Evolutionary conservation across 2,329 filamentous ascomycete species (phyloP).

Genomic region (Ophidiomyces ophidiicola): DNA sequence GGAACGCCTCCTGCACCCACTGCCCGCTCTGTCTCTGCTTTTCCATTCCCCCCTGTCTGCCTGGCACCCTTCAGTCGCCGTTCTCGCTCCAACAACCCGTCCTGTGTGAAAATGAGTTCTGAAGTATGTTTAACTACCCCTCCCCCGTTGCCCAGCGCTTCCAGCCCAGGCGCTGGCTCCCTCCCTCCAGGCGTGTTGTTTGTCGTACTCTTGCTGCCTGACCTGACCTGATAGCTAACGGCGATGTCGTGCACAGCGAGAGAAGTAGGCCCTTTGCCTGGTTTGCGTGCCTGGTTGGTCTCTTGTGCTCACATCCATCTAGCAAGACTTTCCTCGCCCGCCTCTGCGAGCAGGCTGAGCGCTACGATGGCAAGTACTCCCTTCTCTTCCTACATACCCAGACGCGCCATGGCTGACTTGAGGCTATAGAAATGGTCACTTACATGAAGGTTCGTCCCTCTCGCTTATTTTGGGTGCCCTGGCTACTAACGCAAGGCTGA

Average conservation of each 20-base stretch:
- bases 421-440: conserved; percentile 70
- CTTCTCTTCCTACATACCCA: conserved; percentile 8
- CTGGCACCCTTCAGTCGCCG: conserved; percentile 10
- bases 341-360: conserved; percentile 99
- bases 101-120: conserved; percentile 44
- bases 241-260: conserved; percentile 42
- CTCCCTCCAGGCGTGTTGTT: conserved; percentile 13
- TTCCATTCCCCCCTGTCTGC: conserved; percentile 6
- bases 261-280: conserved; percentile 46
- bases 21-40: neutral
- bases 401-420: conserved; percentile 3
- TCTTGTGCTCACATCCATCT: conserved; percentile 28
- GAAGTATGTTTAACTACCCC: conserved; percentile 44
- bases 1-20: neutral
- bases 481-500: conserved; percentile 7
- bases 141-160: conserved; percentile 18
- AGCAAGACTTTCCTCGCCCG: conserved; percentile 99
- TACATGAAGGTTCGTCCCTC: conserved; percentile 73
- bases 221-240: conserved; percentile 18
- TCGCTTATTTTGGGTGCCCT: neutral
- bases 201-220: conserved; percentile 22
- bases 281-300: neutral
- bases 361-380: conserved; percentile 70
- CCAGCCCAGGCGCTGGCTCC: neutral
- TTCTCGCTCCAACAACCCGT: conserved; percentile 10